Conservation (phyloP, 1,139 yeast species). For the Martiniozyma asiatica region DNA sequence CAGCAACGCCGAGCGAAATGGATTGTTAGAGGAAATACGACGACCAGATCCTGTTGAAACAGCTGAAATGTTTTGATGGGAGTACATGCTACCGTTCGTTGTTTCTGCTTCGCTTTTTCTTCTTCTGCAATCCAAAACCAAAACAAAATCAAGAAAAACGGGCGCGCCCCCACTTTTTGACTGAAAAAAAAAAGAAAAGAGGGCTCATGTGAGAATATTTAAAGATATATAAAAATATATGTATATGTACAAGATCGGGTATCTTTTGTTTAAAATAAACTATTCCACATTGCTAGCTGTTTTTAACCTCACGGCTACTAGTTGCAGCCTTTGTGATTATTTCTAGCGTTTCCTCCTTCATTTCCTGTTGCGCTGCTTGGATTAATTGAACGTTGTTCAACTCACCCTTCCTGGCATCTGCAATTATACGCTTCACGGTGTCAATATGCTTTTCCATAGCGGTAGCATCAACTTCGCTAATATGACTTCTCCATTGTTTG, state of each 20-base stretch:
- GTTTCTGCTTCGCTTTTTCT: no score
- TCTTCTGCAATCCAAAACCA: no score
- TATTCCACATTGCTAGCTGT: no score
- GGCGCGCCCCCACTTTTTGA: no score
- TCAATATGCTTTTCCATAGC: conserved; percentile 25
- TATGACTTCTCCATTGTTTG: conserved; percentile 13
- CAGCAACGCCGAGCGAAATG: conserved; percentile 21
- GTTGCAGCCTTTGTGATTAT: conserved; percentile 20
- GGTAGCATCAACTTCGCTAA: conserved; percentile 25
- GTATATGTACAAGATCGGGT: no score
- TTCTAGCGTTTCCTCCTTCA: conserved; percentile 18
- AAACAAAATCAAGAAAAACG: no score
- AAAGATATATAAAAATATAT: background rate
- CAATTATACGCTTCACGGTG: conserved; percentile 32
- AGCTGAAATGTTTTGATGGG: conserved; percentile 19
- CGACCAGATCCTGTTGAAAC: conserved; percentile 21
- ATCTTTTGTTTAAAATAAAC: no score
- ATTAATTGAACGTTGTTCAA: conserved; percentile 18
- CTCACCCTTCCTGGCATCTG: conserved; percentile 33
- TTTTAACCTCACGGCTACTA: no score
- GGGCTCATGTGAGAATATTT: conserved; percentile 1
- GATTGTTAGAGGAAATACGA: conserved; percentile 21
- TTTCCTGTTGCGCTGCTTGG: conserved; percentile 23
- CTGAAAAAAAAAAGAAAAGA: background rate
- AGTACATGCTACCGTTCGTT: no score